Percentiles rank a stretch among this genome's conserved stretches.
Conservation (phyloP, 768 basidiomycete genomes). For the Lactarius akahatsu region DNA sequence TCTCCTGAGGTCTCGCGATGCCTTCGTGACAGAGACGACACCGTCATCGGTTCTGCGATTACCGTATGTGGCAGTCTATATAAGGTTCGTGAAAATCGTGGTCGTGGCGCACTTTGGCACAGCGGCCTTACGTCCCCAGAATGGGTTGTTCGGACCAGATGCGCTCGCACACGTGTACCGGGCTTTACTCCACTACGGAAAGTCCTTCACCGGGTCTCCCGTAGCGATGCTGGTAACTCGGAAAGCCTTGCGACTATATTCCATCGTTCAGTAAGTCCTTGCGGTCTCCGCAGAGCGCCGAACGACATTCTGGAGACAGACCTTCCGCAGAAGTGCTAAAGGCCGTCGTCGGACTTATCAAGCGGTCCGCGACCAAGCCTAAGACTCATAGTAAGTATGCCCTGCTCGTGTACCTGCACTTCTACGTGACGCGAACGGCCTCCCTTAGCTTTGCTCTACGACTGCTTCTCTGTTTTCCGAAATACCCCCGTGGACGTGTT, state of each 20-base stretch:
- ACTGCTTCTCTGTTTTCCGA: constrained; percentile 22
- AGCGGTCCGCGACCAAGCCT: constrained; percentile 8
- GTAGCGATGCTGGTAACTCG: constrained; percentile 14
- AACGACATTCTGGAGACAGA: constrained; percentile 13
- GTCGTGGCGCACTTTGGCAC: background rate
- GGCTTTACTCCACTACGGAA: constrained; percentile 9
- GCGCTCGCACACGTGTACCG: constrained; percentile 8
- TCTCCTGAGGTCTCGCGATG: constrained; percentile 24
- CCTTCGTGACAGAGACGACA: constrained; percentile 24
- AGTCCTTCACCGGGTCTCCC: constrained; percentile 7
- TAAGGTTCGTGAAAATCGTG: constrained; percentile 16
- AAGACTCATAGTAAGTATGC: constrained; percentile 17
- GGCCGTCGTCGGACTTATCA: constrained; percentile 20
- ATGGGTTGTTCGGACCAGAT: constrained; percentile 22
- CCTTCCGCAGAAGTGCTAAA: constrained; percentile 23
- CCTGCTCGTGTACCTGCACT: background rate
- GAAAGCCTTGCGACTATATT: constrained; percentile 23
- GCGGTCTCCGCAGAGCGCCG: background rate
- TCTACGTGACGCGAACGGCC: background rate
- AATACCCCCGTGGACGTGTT: constrained; percentile 21
- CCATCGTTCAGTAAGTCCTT: constrained; percentile 19
- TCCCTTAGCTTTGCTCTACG: constrained; percentile 17
- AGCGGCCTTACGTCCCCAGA: constrained; percentile 15
- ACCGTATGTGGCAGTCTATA: constrained; percentile 18
- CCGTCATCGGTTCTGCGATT: constrained; percentile 24